Conservation (phyloP, 164 flowering plant genomes). For the Aristolochia contorta region DNA sequence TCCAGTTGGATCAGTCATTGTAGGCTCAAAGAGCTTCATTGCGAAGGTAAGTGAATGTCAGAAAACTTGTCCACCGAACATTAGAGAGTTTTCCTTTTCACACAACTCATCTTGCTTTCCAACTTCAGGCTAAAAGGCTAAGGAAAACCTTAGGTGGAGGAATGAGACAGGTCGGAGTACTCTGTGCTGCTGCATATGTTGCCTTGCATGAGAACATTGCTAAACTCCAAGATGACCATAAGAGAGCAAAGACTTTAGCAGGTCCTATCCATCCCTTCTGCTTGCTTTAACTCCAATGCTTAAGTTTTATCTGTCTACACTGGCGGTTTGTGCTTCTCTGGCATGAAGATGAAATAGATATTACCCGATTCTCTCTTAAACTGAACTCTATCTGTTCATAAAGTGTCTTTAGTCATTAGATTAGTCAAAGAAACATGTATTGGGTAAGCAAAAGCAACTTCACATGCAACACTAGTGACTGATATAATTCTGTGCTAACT, state of each 20-base stretch:
- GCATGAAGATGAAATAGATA: no score
- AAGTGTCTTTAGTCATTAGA: neutral
- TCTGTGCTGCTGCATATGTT: constrained; percentile 82
- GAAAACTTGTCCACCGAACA: neutral
- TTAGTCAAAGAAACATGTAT: no score
- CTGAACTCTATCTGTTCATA: neutral
- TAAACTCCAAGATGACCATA: constrained; percentile 76
- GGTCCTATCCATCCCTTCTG: constrained; percentile 24
- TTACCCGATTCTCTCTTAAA: neutral
- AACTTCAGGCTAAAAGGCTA: constrained; percentile 56
- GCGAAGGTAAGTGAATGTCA: constrained; percentile 35
- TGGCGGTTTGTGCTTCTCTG: neutral
- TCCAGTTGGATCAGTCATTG: constrained; percentile 86
- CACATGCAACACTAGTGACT: no score
- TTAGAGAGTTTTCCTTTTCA: neutral
- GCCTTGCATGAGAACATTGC: constrained; percentile 59
- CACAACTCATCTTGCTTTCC: neutral
- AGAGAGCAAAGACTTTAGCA: constrained; percentile 70
- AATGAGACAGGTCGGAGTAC: constrained; percentile 82
- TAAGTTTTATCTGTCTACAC: neutral
- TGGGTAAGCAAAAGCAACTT: no score
- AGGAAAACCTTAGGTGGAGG: constrained; percentile 92
- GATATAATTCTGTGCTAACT: no score
- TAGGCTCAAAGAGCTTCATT: constrained; percentile 75
- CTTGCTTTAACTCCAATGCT: neutral